phyloP scores from a whole-genome alignment of 345 rosid genomes.

The Durio zibethinus region DNA sequence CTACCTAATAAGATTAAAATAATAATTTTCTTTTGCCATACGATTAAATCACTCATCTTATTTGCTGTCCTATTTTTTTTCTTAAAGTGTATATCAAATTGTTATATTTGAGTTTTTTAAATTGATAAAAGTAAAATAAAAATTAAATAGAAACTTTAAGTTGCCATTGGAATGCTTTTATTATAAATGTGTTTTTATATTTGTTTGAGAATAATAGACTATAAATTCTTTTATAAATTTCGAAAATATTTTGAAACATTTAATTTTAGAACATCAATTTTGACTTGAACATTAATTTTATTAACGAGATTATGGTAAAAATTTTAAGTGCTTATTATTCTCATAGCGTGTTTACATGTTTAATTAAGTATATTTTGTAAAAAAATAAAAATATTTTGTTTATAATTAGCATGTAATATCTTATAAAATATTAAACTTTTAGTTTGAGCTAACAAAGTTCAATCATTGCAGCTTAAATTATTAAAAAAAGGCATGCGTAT shows the following conservation, averaged over 20 bases:
- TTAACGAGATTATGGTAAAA: not conserved
- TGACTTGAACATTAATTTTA: not conserved
- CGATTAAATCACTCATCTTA: not conserved
- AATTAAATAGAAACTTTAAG: not conserved
- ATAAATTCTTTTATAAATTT: too few species aligned
- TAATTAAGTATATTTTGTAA: too few species aligned
- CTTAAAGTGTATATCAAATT: not conserved
- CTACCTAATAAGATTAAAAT: not conserved
- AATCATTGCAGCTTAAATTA: too few species aligned
- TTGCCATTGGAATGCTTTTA: not conserved
- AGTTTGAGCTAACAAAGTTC: too few species aligned
- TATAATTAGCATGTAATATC: too few species aligned
- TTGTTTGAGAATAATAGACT: too few species aligned
- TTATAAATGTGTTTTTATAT: too few species aligned
- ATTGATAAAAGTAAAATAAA: not conserved
- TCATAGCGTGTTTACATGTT: not conserved
- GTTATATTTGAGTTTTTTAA: not conserved
- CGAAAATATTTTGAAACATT: not conserved
- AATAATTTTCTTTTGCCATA: too few species aligned
- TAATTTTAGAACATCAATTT: not conserved
- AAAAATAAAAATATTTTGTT: too few species aligned
- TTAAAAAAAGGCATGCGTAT: too few species aligned
- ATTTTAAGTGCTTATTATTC: not conserved
- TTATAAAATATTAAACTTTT: too few species aligned
- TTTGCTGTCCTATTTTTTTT: not conserved